Base-by-base conservation (phyloP, 2,329 filamentous ascomycete genomes). In the Fusarium camptoceras region DNA sequence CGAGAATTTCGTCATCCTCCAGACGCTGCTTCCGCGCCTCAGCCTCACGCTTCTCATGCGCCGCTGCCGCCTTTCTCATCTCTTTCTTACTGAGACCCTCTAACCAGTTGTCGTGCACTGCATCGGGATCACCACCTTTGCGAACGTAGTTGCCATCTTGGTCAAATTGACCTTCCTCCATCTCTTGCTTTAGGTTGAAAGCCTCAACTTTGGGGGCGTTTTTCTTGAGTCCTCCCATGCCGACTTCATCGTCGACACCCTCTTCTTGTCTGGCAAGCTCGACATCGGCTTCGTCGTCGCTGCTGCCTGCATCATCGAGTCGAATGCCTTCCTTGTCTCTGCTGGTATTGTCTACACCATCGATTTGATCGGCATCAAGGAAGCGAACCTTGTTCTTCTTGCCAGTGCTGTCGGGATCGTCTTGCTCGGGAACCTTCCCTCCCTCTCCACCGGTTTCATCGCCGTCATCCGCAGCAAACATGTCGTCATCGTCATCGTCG, bases 171-270 rank as follows among this genome's bases (percentile, higher is more conserved):
- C 96, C 96, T 73, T 98, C 95, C 76, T 98, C 94, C 78, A 97
- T 91, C 79, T 99, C 96, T 15, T 88, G 84, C 63, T 89, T 90
- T 86, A 99, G 92, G 77, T 99, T 98, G 86, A 99, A 99, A 5
- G 95, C 95, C 79, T 98, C 96, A 8, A 99, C 87, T 78, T 96
- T 93, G 3, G 96, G 96, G 3, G 96, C 96, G 79, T 98, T 94
- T 75, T 90, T 92, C 83, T 98, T 98, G 74, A 97, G 91, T 3
- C 92, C 92, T 16, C 96, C 96, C 3, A 93, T 91, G 3, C 96
- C 96, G 8, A 99, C 85, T 79, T 99, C 96, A 57, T 94, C 91
- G 72, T 98, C 96, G 18, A 97, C 78, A 20, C 89, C 92, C 65
- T 92, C 89, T 70, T 93, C 93, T 34, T 93, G 81, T 49, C 89